These are phyloP conservation scores for Ustilago sp. DNA, from an alignment of 1,284 basidiomycete genomes.

Conservation along the genomic window DNA sequence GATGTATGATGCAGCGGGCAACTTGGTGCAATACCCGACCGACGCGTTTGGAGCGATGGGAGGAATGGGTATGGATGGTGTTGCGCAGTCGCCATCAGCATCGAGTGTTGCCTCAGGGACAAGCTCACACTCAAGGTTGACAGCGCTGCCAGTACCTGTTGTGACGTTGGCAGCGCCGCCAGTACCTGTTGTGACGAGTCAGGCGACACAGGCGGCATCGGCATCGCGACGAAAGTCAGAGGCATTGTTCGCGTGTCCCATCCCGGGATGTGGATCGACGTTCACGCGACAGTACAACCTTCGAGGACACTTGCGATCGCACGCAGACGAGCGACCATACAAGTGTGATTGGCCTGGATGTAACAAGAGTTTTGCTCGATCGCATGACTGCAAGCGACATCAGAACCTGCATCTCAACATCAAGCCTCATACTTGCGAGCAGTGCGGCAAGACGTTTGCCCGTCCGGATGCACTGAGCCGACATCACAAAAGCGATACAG, in stretches of 20 bases:
- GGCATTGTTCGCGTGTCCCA: conserved; percentile 90
- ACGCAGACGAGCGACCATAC: conserved; percentile 93
- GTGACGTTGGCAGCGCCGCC: conserved; percentile 75
- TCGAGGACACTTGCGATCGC: conserved; percentile 90
- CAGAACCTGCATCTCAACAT: conserved; percentile 78
- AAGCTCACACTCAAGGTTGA: conserved; percentile 26
- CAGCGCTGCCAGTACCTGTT: conserved; percentile 47
- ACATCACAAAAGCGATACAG: conserved; percentile 60
- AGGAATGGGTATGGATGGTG: conserved; percentile 24
- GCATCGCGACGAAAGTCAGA: conserved; percentile 88
- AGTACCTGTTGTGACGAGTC: conserved; percentile 79
- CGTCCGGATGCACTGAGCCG: conserved; percentile 88
- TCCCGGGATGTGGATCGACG: conserved; percentile 93
- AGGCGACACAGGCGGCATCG: conserved; percentile 91
- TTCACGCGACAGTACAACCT: conserved; percentile 73
- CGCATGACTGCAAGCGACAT: conserved; percentile 92
- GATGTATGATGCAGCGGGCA: conserved; percentile 28
- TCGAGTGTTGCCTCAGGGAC: conserved; percentile 35
- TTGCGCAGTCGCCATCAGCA: conserved; percentile 27
- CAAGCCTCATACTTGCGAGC: conserved; percentile 86
- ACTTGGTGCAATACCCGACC: conserved; percentile 36
- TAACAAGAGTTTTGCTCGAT: conserved; percentile 91
- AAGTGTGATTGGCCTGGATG: conserved; percentile 92
- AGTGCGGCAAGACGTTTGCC: conserved; percentile 94
- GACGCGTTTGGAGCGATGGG: conserved; percentile 17